phyloP scores from a whole-genome alignment of 371 early-diverging fungal genomes.

The Phascolomyces articulosus region DNA sequence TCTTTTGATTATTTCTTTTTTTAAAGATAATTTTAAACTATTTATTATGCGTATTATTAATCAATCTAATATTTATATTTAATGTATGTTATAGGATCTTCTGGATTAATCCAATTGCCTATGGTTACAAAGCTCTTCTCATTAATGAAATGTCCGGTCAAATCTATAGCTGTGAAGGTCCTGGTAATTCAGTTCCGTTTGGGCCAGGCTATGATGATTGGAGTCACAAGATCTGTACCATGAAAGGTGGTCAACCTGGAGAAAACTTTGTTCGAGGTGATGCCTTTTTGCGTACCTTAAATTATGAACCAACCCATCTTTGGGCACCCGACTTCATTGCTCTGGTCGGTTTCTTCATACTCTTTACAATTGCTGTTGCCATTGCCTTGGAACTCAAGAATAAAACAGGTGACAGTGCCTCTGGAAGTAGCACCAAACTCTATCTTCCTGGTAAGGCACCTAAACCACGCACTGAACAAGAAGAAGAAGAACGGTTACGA shows the following conservation, averaged over 20 bases:
- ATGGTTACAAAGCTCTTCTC: conserved; percentile 69
- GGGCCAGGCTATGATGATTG: conserved; percentile 58
- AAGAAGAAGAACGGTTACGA: conserved; percentile 21
- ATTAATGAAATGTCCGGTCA: conserved; percentile 73
- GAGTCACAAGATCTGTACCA: conserved; percentile 63
- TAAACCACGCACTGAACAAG: conserved; percentile 21
- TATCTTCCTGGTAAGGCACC: conserved; percentile 44
- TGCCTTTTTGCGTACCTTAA: conserved; percentile 64
- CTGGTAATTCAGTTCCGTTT: conserved; percentile 50
- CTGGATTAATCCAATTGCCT: conserved; percentile 76
- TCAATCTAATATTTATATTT: neutral
- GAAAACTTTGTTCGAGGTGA: conserved; percentile 56
- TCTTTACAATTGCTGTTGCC: conserved; percentile 47
- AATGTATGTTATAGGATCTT: conserved; percentile 57
- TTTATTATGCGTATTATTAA: too few relatives aligned
- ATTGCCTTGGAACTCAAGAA: conserved; percentile 47
- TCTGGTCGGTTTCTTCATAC: conserved; percentile 30
- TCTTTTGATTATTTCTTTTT: neutral
- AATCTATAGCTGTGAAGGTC: conserved; percentile 49
- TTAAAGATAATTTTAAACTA: neutral
- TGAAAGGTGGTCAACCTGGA: conserved; percentile 60
- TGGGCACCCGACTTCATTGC: conserved; percentile 41
- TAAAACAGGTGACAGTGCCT: conserved; percentile 40
- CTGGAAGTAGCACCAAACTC: conserved; percentile 51
- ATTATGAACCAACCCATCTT: conserved; percentile 24